Evolutionary conservation across 1,284 basidiomycete genomes (phyloP).

Genomic region (Erythrobasidium hasegawianum): DNA sequence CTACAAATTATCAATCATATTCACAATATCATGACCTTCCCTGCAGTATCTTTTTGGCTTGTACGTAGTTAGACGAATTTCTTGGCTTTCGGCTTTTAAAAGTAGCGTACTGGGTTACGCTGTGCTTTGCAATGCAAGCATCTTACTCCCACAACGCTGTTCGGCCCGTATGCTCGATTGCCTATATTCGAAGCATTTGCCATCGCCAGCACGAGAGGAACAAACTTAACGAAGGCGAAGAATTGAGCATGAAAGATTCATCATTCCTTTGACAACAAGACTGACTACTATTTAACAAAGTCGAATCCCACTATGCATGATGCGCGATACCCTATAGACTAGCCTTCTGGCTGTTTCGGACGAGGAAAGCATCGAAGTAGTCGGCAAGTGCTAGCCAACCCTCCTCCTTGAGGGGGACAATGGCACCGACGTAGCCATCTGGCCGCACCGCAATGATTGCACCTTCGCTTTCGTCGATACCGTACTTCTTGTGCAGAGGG

Average conservation of each 20-base stretch:
- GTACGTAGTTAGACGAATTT: background rate
- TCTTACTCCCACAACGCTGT: too few relatives aligned
- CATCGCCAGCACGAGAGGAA: too few relatives aligned
- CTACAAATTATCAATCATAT: too few relatives aligned
- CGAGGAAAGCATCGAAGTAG: conserved; percentile 43
- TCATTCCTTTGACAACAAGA: too few relatives aligned
- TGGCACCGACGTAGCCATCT: conserved; percentile 46
- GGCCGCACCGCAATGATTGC: conserved; percentile 46
- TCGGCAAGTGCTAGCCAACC: conserved; percentile 43
- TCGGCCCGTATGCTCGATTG: too few relatives aligned
- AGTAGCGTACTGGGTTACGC: too few relatives aligned
- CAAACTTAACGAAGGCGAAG: too few relatives aligned
- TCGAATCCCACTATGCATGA: conserved; percentile 60
- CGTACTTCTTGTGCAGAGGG: conserved; percentile 44
- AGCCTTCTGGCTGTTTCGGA: conserved; percentile 20
- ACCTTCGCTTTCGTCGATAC: conserved; percentile 41
- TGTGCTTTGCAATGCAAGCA: too few relatives aligned
- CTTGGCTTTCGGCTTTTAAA: too few relatives aligned
- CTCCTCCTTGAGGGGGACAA: conserved; percentile 37
- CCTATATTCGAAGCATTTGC: too few relatives aligned
- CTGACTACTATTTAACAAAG: background rate
- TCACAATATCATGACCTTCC: too few relatives aligned
- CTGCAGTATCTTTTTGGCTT: background rate
- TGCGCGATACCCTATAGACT: conserved; percentile 56
- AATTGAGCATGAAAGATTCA: too few relatives aligned